Evolutionary conservation across 331 rosid species (phyloP).

Genomic region (Rhamnella rubrinervis): DNA sequence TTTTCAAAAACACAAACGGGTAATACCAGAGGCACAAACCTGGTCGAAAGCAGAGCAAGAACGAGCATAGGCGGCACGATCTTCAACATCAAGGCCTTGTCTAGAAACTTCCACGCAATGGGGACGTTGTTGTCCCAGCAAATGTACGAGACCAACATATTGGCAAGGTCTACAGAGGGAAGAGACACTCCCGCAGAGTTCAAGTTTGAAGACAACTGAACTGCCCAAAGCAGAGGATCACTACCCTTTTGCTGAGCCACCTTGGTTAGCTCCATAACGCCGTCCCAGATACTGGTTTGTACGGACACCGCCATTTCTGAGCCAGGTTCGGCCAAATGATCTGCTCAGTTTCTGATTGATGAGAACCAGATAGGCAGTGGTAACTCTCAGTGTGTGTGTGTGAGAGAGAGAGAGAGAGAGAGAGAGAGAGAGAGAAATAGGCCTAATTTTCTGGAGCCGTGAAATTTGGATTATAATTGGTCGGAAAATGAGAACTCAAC

Average conservation of each 20-base stretch:
- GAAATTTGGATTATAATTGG: conserved; percentile 3
- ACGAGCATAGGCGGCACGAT: conserved; percentile 84
- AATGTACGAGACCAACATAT: conserved; percentile 76
- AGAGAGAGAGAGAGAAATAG: no score
- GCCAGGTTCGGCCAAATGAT: conserved; percentile 20
- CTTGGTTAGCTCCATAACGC: conserved; percentile 63
- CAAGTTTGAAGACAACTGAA: conserved; percentile 70
- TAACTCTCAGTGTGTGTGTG: not conserved
- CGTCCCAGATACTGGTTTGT: conserved; percentile 37
- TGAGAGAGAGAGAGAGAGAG: not conserved
- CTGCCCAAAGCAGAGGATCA: conserved; percentile 88
- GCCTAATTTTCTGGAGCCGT: not conserved
- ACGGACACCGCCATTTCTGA: conserved; percentile 45
- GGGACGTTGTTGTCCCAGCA: conserved; percentile 98
- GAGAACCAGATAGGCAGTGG: not conserved
- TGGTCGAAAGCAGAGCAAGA: conserved; percentile 75
- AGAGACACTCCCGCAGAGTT: conserved; percentile 67
- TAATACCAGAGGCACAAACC: conserved; percentile 38
- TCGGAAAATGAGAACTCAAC: not conserved
- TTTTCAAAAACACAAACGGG: not conserved
- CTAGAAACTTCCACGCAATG: conserved; percentile 87
- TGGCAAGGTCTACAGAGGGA: conserved; percentile 79
- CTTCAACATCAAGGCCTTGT: conserved; percentile 62
- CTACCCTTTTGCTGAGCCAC: conserved; percentile 76
- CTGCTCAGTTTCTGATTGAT: not conserved